Base-by-base conservation (phyloP, 805 yeast genomes). In the Ogataea ramenticola region DNA sequence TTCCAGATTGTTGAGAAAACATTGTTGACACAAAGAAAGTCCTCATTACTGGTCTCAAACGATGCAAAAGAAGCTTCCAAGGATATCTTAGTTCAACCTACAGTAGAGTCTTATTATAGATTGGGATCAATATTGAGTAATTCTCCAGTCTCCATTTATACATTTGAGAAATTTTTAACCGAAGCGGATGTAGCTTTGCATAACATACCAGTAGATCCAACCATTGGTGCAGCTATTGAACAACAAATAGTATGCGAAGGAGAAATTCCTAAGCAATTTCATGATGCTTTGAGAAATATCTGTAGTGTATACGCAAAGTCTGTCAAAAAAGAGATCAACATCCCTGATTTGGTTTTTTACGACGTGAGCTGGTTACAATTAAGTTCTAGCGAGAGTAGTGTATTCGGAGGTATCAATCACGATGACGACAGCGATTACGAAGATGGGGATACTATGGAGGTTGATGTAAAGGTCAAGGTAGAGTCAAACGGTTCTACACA, bases 211-310 rank as follows among this genome's bases (percentile, higher is more conserved):
- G 46, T 68, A 4, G 77, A 74, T 44, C 64, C 59, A 33, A 40
- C 54, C 34, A 60, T 69, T 19, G 61, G 76, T 1, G 58, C 80
- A 12, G 70, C 72, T 15, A 58, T 80, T 5, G 90, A 85, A 52
- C 84, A 80, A 47, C 72, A 70, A 46, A 61, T 82, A 34, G 73
- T 81, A 15, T 79, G 83, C 50, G 72, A 73, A 43, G 91, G 87
- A 1, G 71, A 67, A 41, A 61, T 85, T 4, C 78, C 86, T 49
- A 43, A 57, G 39, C 38, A 60, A 38, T 52, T 52, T 49, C 30
- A 58, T 41, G 66, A 69, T 41, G 58, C 74, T 41, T 64, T 74
- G 46, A 50, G 64, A 44, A 60, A 70, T 12, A 56, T 80, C 11
- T 60, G 80, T 42, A 74, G 71, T 7, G 68, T 72, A n/a, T 79